Evolutionary conservation across 1,139 yeast species (phyloP).

Genomic region (Zhuliangozyma blackwelliae): DNA sequence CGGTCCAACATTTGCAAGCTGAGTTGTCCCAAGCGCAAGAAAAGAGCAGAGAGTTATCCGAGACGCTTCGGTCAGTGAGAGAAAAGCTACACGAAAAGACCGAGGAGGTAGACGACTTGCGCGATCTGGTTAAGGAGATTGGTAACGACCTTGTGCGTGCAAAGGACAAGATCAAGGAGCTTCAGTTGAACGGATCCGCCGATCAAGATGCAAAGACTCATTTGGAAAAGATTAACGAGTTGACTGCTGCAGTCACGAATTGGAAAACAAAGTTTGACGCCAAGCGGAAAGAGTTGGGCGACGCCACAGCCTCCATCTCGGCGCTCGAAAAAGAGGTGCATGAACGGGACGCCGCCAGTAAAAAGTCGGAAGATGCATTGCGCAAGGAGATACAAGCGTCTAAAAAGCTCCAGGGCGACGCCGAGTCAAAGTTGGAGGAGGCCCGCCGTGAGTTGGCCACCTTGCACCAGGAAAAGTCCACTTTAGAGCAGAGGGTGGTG

Average conservation of each 20-base stretch:
- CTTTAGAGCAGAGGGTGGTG: conserved; percentile 22
- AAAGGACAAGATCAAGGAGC: conserved; percentile 34
- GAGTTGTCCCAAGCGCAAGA: conserved; percentile 5
- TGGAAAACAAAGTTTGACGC: conserved; percentile 5
- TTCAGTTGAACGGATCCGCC: conserved; percentile 8
- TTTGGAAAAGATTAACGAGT: conserved; percentile 1
- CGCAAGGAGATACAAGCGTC: conserved; percentile 9
- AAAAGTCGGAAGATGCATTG: conserved; percentile 6
- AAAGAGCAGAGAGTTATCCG: conserved; percentile 16
- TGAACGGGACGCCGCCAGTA: conserved; percentile 6
- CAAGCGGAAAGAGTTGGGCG: conserved; percentile 5
- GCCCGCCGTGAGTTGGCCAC: conserved; percentile 19
- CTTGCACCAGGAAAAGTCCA: conserved; percentile 22
- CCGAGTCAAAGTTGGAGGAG: conserved; percentile 8
- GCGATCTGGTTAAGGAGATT: conserved; percentile 68
- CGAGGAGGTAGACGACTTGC: conserved; percentile 55
- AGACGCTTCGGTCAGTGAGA: conserved; percentile 12
- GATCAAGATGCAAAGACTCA: neutral
- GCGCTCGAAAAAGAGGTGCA: conserved; percentile 6
- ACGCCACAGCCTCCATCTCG: conserved; percentile 5
- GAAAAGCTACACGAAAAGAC: conserved; percentile 23
- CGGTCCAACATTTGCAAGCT: neutral
- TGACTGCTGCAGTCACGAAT: conserved; percentile 1
- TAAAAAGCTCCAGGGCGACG: conserved; percentile 6
- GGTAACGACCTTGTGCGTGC: conserved; percentile 72